Evolutionary conservation across 345 rosid species (phyloP), one percentile per base, ranked within the genome.

Genomic region (Brassica napus): DNA sequence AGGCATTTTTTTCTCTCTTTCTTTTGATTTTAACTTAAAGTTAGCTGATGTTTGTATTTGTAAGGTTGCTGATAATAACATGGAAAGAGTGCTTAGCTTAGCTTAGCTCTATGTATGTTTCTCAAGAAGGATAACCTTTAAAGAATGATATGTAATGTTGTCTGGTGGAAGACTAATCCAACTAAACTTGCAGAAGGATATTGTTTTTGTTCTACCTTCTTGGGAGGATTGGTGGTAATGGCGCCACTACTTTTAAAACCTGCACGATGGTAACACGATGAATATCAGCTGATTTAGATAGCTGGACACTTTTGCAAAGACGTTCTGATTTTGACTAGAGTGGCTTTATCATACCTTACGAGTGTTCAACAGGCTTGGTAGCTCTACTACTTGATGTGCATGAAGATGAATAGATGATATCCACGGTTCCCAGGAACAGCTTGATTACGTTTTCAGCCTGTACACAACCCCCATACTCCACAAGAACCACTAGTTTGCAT

Each of bases 341-440:
- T 55, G 24, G 35, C 30, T 60, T 4, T n/a, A 49, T 49, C 15
- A 42, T 68, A 88, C 97, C 97, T 89, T 87, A 18, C 71, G 58
- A 44, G 83, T 84, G 59, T 81, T 75, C 39, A 65, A 57, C 21
- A 92, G 88, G 80, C 91, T 97, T 11, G 78, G 77, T 44, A 94
- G 78, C 74, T 57, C 49, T 63, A 92, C 77, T 66, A 39, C 14
- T 39, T 84, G 84, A 85, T 89, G 94, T 39, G 97, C 98, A 74
- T 94, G 97, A 82, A 92, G 82, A 79, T 86, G 76, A 78, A 97
- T 82, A 92, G 82, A 79, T 86, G 76, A 78, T 90, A 94, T 76
- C 97, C 98, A 65, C 90, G 91, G 55, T 91, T 94, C 74, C 97
- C 97, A 0, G 97, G 94, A 42, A 92, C 89, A 23, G 97, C 90